A percentile compares a stretch with the other conserved stretches of the same genome.
Evolutionary conservation across 495 filamentous ascomycete species (phyloP).

Genomic region (Xylaria longipes): DNA sequence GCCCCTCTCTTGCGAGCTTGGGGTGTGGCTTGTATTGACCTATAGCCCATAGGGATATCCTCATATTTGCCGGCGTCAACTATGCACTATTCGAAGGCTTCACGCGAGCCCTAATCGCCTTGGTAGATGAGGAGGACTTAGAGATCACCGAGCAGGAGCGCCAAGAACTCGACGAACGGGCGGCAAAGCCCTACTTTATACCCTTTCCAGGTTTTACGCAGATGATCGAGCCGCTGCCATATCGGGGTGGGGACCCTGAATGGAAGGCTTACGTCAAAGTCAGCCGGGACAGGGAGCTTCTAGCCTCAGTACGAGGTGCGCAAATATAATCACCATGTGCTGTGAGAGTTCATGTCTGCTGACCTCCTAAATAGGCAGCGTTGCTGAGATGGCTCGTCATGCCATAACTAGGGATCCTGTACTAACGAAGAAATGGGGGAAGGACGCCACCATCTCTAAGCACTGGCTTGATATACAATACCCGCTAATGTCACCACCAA

Average conservation of each 20-base stretch:
- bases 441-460: conserved; percentile 33
- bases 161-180: conserved; percentile 46
- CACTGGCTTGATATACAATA: conserved; percentile 51
- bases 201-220: conserved; percentile 62
- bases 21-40: conserved; percentile 19
- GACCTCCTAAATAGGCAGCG: conserved; percentile 32
- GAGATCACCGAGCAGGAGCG: conserved; percentile 30
- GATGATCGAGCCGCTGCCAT: conserved; percentile 51
- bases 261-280: conserved; percentile 71
- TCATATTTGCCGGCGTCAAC: conserved; percentile 44
- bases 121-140: conserved; percentile 31
- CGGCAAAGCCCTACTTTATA: conserved; percentile 60
- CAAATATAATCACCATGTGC: not conserved
- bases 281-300: conserved; percentile 56
- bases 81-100: conserved; percentile 47
- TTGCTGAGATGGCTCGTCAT: conserved; percentile 37
- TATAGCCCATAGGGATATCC: conserved; percentile 27
- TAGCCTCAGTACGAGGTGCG: conserved; percentile 59
- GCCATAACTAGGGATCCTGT: conserved; percentile 21
- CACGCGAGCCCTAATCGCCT: conserved; percentile 38
- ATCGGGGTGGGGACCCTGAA: conserved; percentile 70
- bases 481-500: conserved; percentile 49
- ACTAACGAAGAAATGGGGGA: conserved; percentile 31
- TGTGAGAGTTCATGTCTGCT: not conserved
- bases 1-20: not conserved